Evolutionary conservation across 2,329 filamentous ascomycete genomes (phyloP).

Genomic region (Fusarium dimerum): DNA sequence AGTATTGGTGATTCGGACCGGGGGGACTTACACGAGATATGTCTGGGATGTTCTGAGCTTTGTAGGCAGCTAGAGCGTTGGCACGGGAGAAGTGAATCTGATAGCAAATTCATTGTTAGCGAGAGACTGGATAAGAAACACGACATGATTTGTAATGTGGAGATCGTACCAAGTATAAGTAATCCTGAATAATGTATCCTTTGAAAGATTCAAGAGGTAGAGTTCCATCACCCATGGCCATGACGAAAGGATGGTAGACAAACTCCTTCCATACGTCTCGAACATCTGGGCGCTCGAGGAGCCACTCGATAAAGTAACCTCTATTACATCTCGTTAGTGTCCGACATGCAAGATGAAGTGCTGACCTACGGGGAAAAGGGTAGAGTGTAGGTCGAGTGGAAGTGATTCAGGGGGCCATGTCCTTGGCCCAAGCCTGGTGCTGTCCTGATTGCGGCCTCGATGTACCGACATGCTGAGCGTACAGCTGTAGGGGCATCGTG

Average conservation of each 20-base stretch:
- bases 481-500: constrained; percentile 60
- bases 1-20: too few species aligned
- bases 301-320: constrained; percentile 80
- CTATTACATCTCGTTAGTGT: constrained; percentile 37
- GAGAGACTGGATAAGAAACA: not conserved
- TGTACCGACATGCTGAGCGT: constrained; percentile 67
- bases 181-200: constrained; percentile 88
- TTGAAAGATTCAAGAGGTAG: constrained; percentile 79
- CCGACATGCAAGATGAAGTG: fast-evolving
- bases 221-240: constrained; percentile 72
- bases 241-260: constrained; percentile 80
- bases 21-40: constrained; percentile 62
- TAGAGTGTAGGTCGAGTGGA: constrained; percentile 68
- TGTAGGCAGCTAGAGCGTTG: constrained; percentile 83
- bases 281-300: constrained; percentile 76
- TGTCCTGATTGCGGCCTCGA: constrained; percentile 69
- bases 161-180: constrained; percentile 73
- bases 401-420: constrained; percentile 75
- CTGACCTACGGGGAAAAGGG: constrained; percentile 64
- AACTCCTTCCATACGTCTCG: constrained; percentile 72
- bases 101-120: not conserved
- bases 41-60: constrained; percentile 71
- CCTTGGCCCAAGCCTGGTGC: constrained; percentile 65
- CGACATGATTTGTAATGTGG: not conserved
- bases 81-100: constrained; percentile 86